phyloP scores from a whole-genome alignment of 495 filamentous ascomycete species.

The Penicillium silybi region DNA sequence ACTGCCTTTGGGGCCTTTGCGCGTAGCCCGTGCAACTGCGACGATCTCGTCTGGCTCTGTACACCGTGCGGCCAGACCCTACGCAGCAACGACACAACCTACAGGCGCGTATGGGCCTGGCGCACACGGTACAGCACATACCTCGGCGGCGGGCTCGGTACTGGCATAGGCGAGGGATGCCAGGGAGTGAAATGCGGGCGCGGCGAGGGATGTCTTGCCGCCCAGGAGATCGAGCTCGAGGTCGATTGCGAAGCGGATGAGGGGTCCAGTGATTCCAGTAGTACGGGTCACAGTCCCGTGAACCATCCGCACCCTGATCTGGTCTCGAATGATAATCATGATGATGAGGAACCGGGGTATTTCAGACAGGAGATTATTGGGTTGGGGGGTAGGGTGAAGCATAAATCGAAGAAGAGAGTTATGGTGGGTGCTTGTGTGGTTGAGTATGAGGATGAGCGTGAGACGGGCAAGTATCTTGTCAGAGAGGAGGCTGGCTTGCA shows the following conservation, averaged over 20 bases:
- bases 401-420: conserved; percentile 70
- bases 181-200: conserved; percentile 82
- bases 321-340: conserved; percentile 23
- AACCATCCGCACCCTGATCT: conserved; percentile 10
- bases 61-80: conserved; percentile 69
- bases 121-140: conserved; percentile 77
- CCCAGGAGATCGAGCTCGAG: conserved; percentile 70
- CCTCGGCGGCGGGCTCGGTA: conserved; percentile 70
- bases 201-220: conserved; percentile 63
- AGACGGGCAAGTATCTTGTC: conserved; percentile 60
- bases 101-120: conserved; percentile 82
- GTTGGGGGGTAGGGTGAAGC: conserved; percentile 79
- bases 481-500: conserved; percentile 47
- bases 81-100: conserved; percentile 64
- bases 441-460: conserved; percentile 76
- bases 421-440: conserved; percentile 75
- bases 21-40: conserved; percentile 66
- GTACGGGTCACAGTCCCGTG: conserved; percentile 12
- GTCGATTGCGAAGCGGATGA: conserved; percentile 73
- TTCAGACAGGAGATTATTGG: conserved; percentile 81
- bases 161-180: conserved; percentile 82
- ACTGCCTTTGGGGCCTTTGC: conserved; percentile 36
- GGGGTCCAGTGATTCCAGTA: conserved; percentile 19
- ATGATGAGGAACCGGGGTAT: conserved; percentile 61
- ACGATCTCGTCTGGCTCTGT: conserved; percentile 71